Evolutionary conservation across 2,329 filamentous ascomycete species (phyloP), one percentile per base, ranked within the genome.

Genomic region (Pseudogymnoascus sp.): DNA sequence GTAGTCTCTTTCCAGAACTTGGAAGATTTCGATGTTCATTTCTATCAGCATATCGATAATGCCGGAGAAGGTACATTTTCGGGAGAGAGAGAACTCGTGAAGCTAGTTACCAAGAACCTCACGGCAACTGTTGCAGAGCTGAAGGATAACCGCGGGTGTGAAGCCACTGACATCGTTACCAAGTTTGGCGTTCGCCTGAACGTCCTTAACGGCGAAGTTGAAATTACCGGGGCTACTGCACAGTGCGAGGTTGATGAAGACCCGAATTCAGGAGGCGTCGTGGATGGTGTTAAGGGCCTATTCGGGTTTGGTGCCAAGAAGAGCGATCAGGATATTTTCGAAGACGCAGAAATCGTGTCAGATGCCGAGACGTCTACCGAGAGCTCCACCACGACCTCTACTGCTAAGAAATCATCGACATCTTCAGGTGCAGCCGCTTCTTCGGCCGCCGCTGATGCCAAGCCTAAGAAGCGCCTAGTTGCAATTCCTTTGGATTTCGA

Each of bases 281-380:
- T 97, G 59, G 93, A 96, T 72, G 93, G 91, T 47, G 91, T 97
- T 68, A 99, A 99, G 81, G 96, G 93, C 68, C 84, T 97, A 67
- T 96, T 99, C 73, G 95, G 95, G 5, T 93, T 97, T 73, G 95
- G 93, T 26, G 90, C 90, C 71, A 91, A 91, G 77, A 96, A 96
- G 77, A 89, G 89, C 34, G 90, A 93, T 63, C 89, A 96, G 76
- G 82, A 83, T 67, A 78, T 83, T 6, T 73, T 63, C 12, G 89
- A 87, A 60, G 82, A 83, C 11, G 80, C 79, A 21, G 84, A 82
- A 45, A 61, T 61, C 12, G 59, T 61, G 34, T 61, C 59, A 4
- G 75, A 77, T 26, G 72, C 77, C 1, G 79, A 82, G 62, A 79
- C 75, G 63, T 65, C 68, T 21, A 66, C 63, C 21, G 65, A 67